These are phyloP conservation scores for Schizochytrium sp. DNA, from an alignment of 108 stramenopile species.

Conservation along the genomic window DNA sequence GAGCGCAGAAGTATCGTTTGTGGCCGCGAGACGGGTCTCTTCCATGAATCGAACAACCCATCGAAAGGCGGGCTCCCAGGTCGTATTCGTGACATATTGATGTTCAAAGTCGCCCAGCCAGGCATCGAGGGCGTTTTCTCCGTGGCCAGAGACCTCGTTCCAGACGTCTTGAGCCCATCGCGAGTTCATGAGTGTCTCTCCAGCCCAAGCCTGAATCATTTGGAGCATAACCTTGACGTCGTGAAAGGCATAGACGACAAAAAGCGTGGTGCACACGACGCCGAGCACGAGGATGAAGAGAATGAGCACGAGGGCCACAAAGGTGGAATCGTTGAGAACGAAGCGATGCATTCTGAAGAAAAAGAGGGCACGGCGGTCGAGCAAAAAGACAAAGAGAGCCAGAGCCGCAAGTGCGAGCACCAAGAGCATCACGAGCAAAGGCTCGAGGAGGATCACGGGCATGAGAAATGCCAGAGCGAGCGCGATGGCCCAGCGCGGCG, in stretches of 20 bases:
- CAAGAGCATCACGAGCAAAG: background rate
- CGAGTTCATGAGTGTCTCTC: background rate
- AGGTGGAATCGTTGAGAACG: background rate
- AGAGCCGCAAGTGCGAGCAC: background rate
- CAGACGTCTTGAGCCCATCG: background rate
- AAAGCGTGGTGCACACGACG: background rate
- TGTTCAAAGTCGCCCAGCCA: background rate
- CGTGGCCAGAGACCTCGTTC: background rate
- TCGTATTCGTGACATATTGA: background rate
- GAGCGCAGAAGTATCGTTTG: no score
- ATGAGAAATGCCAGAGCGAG: background rate
- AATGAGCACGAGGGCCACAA: background rate
- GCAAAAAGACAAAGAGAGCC: background rate
- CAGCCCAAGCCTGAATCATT: background rate
- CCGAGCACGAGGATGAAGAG: background rate
- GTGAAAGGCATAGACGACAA: background rate
- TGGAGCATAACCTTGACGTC: background rate
- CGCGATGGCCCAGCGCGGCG: background rate
- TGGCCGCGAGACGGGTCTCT: background rate
- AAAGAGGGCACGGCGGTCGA: background rate
- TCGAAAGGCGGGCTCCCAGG: background rate
- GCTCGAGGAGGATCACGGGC: background rate
- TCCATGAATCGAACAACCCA: slow-evolving; percentile 5
- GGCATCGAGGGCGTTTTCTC: background rate
- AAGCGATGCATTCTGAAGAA: background rate